Base-by-base conservation (phyloP, 805 yeast species). In the Ogataea paraovalis region DNA sequence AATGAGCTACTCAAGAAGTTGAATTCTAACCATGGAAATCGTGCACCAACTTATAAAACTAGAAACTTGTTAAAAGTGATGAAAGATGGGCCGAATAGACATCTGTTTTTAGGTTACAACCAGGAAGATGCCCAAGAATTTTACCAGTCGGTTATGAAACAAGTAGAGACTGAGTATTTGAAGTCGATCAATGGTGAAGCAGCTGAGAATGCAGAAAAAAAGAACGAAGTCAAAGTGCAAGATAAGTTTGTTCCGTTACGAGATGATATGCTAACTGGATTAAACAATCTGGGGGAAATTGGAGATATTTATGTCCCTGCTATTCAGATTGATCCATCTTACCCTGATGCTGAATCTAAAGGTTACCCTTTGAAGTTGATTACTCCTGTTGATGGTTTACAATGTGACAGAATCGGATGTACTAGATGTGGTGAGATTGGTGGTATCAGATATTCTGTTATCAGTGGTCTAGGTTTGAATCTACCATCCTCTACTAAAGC, bases 91-190 rank as follows among this genome's bases (percentile, higher is more conserved):
- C 91, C 94, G 13, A 83, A 82, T 55, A 85, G 82, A 59, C 84
- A 83, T 61, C 77, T 89, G 50, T 81, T 90, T 56, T 67, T 81
- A 46, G 94, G 97, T 1, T 88, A 88, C 61, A 89, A 87, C 60
- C 98, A 91, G 68, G 97, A 91, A 65, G 98, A 91, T 69, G 97
- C 97, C 0, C 97, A 91, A 66, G 98, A 91, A 64, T 91, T 91
- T 60, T 91, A 91, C 70, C 97, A 91, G 63, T 75, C 83, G 44
- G 76, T 86, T 2, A 72, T 87, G 74, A 73, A 78, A 38, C 79
- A 84, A 47, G 69, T 87, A 28, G 95, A 87, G 59, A 70, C 70
- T 37, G 87, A 83, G 46, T 64, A 68, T 64, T 65, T 71, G 68
- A 63, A 63, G 61, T 22, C 22, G 4, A 34, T 14, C 18, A n/a